Evolutionary conservation across 768 basidiomycete species (phyloP), one percentile per base, ranked within the genome.

Genomic region (Lentinus brumalis): DNA sequence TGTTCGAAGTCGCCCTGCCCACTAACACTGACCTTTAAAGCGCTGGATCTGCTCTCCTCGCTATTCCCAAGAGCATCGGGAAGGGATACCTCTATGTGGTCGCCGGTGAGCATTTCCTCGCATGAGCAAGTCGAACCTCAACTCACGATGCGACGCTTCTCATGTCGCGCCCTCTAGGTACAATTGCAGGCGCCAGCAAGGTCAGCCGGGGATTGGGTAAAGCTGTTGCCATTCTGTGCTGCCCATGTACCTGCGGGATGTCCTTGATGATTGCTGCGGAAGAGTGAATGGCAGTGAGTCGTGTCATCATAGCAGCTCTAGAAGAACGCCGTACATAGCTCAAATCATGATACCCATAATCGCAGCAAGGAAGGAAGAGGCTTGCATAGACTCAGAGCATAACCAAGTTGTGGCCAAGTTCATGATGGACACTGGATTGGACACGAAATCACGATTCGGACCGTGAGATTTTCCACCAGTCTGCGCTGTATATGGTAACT

Each of bases 141-240:
- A 10, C 41, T 35, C 1, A 35, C 35, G 35, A 35, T 35, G 29
- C 14, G 42, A 40, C 26, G 21, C 21, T 26, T 26, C 15, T 12
- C 21, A 42, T 35, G 11, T 31, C 16, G 38, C n/a, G 35, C 18
- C 4, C 11, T 11, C 15, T 21, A 59, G 58, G 58, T 3, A 21
- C 44, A 32, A 39, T 59, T 16, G 29, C 58, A 15, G 58, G 58
- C 26, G 58, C 58, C 14, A 59, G 51, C 51, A 59, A 59, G 42
- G 46, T 59, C 35, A 59, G 53, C 45, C 35, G 35, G 32, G 46
- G 46, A 21, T 40, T 59, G 29, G 58, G 58, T 35, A 39, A 53
- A 35, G 35, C n/a, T 35, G 39, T 45, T 59, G 51, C 52, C 51
- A 35, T 4, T 59, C 35, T 59, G 38, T 59, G 58, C 58, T 45